phyloP scores from a whole-genome alignment of 805 yeast species.

The Candida ipomoeae region DNA sequence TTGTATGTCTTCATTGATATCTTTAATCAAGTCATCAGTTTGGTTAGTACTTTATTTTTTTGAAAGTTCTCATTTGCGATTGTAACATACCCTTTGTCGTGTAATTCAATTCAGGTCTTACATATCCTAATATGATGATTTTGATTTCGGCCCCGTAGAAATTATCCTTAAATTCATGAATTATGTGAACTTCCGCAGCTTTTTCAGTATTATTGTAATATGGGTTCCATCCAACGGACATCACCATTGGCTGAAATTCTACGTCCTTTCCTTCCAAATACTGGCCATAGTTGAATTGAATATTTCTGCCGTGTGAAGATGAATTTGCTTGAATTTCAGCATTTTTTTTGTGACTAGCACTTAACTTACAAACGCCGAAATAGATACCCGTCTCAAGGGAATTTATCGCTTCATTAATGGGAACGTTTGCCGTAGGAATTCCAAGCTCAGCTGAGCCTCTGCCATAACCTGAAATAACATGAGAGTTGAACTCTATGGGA shows the following conservation, averaged over 20 bases:
- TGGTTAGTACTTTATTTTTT: slow-evolving; percentile 18
- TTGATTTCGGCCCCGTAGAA: slow-evolving; percentile 82
- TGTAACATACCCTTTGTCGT: slow-evolving; percentile 49
- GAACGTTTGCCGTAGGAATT: slow-evolving; percentile 91
- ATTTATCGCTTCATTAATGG: slow-evolving; percentile 47
- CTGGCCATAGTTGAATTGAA: slow-evolving; percentile 59
- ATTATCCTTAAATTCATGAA: slow-evolving; percentile 60
- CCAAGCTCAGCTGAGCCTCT: slow-evolving; percentile 93
- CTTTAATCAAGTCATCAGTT: slow-evolving; percentile 74
- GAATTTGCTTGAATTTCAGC: slow-evolving; percentile 8
- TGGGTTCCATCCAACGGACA: slow-evolving; percentile 96
- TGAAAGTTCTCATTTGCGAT: background rate
- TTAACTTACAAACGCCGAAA: slow-evolving; percentile 65
- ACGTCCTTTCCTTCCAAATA: slow-evolving; percentile 41
- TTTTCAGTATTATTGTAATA: slow-evolving; percentile 74
- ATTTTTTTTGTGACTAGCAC: slow-evolving; percentile 14
- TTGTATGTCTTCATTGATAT: slow-evolving; percentile 74
- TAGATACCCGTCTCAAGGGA: slow-evolving; percentile 74
- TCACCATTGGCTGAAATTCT: slow-evolving; percentile 74
- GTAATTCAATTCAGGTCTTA: slow-evolving; percentile 87
- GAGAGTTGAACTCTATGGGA: slow-evolving; percentile 40
- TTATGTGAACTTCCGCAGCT: slow-evolving; percentile 82
- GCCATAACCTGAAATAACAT: slow-evolving; percentile 81
- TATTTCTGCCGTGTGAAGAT: slow-evolving; percentile 19
- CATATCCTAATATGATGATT: slow-evolving; percentile 76